Evolutionary conservation across 495 filamentous ascomycete species (phyloP), one percentile per base, ranked within the genome.

Genomic region (Aspergillus hancockii): DNA sequence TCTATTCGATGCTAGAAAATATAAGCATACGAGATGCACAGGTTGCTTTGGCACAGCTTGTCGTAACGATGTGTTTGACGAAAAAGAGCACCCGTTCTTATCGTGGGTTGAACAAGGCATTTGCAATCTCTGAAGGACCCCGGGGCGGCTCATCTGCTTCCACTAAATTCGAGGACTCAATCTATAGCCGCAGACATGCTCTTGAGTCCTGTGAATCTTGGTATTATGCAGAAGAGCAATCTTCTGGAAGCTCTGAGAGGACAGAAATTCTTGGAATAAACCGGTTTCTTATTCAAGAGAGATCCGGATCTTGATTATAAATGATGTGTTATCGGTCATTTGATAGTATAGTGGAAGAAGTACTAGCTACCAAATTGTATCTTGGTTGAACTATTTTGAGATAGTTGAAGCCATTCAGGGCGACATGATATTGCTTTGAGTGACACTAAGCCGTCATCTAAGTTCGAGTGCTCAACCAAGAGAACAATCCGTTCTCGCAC

Each of bases 1-100:
- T 92, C 0, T 90, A 93, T 70, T 85, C 85, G 5, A 93, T 93
- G 0, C 87, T 89, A 4, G 90, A 96, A 68, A 91, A 90, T 70
- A 86, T 98, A 54, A 94, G 94, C 10, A 87, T 98, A 79, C 94
- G 93, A 5, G 94, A 98, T 75, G 92, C 90, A 12, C 85, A 92
- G n/a, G 97, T 98, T 67, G 90, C 92, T 52, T 75, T 98, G 4
- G 93, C 90, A 0, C 94, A 98, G 31, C 10, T 32, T 60, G 83
- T 90, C 7, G 89, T 93, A 12, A 93, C 94, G 3, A 84, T 97
- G 60, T 83, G 90, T 4, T 67, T 91, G 16, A 87, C 92, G 4
- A 86, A 84, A 28, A 98, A 98, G 78, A 91, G 87, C 60, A 96
- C 91, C 6, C 78, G 92, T 8, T 84, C 90, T 0, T 98, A 98